Percentiles rank a stretch among this genome's conserved stretches.
phyloP scores from a whole-genome alignment of 2,329 filamentous ascomycete genomes.

The Pseudovirgaria hyperparasitica region DNA sequence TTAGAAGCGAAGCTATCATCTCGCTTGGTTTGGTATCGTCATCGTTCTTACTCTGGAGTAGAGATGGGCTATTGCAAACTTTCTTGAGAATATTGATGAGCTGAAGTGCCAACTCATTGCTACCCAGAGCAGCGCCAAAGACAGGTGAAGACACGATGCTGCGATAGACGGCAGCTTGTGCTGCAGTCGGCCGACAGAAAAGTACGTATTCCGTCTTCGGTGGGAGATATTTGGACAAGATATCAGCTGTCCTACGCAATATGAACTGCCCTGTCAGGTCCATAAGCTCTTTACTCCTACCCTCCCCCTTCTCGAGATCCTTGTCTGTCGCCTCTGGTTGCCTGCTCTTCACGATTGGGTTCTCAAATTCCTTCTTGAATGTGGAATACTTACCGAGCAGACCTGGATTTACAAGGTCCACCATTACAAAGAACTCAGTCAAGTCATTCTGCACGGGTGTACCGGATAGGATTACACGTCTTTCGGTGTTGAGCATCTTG shows the following conservation, averaged over 20 bases:
- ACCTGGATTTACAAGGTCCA: conserved; percentile 57
- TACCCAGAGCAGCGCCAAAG: conserved; percentile 50
- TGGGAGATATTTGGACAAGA: conserved; percentile 52
- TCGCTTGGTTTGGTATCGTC: conserved; percentile 35
- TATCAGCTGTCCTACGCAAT: conserved; percentile 51
- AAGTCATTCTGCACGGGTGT: conserved; percentile 59
- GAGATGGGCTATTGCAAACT: conserved; percentile 56
- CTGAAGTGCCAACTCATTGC: conserved; percentile 49
- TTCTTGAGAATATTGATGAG: conserved; percentile 64
- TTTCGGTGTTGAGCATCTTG: conserved; percentile 47
- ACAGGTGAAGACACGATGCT: conserved; percentile 51
- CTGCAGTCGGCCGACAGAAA: conserved; percentile 49
- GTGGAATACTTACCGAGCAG: conserved; percentile 48
- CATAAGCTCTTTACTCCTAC: conserved; percentile 47
- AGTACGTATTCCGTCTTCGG: conserved; percentile 56
- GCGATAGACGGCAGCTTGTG: conserved; percentile 49
- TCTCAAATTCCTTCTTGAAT: conserved; percentile 53
- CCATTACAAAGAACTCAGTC: conserved; percentile 53
- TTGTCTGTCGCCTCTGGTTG: conserved; percentile 49
- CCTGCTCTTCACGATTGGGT: conserved; percentile 48
- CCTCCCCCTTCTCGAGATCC: conserved; percentile 52
- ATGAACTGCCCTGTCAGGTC: conserved; percentile 51
- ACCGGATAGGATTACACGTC: conserved; percentile 51
- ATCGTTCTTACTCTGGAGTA: conserved; percentile 42
- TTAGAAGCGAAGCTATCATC: conserved; percentile 29